Percentiles rank a stretch among this genome's conserved stretches.
phyloP scores from a whole-genome alignment of 768 basidiomycete species.

The Hysterangium stoloniferum region DNA sequence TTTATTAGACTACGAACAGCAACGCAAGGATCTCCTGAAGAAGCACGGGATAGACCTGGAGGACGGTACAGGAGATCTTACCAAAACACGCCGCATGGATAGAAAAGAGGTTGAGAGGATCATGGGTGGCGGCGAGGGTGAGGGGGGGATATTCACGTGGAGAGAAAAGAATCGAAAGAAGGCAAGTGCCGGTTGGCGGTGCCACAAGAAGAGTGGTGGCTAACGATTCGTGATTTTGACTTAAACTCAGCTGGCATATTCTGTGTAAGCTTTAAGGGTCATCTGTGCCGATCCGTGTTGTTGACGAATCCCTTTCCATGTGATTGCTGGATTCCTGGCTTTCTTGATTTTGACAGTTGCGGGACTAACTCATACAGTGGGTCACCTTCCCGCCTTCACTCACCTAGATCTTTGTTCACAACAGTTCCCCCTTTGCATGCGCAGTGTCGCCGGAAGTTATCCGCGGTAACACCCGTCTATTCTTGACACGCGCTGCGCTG shows the following conservation, averaged over 20 bases:
- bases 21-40: conserved; percentile 76
- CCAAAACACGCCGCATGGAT: conserved; percentile 71
- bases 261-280: conserved; percentile 55
- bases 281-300: neutral
- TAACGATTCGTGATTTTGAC: conserved; percentile 16
- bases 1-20: conserved; percentile 93
- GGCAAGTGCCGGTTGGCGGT: conserved; percentile 42
- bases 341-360: conserved; percentile 39
- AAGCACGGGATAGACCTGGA: conserved; percentile 96
- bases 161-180: conserved; percentile 88
- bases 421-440: neutral
- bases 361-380: conserved; percentile 83
- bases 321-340: neutral
- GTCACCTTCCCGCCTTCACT: conserved; percentile 21
- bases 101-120: conserved; percentile 74
- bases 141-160: conserved; percentile 85
- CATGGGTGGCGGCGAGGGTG: conserved; percentile 77
- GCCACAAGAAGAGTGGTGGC: no score
- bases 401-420: neutral
- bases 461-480: conserved; percentile 32
- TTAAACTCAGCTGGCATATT: conserved; percentile 71
- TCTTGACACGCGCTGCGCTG: neutral
- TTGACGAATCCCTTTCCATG: neutral
- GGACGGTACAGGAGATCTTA: conserved; percentile 60
- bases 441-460: conserved; percentile 88